Evolutionary conservation across 441 rosid genomes (phyloP).

Genomic region (Breynia disticha): DNA sequence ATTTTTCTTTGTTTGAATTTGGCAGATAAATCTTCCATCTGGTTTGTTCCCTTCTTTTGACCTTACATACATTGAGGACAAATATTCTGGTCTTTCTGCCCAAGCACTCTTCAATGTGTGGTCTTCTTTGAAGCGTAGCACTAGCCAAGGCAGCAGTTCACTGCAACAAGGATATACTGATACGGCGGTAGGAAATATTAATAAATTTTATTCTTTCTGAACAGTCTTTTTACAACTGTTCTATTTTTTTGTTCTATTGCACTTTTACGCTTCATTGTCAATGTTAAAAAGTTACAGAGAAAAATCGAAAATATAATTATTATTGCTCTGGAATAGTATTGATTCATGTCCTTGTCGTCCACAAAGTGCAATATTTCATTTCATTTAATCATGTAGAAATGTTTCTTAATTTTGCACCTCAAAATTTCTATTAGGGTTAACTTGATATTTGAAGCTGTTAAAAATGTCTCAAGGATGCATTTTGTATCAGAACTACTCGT

Average conservation of each 20-base stretch:
- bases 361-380: not conserved
- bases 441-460: no score
- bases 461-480: no score
- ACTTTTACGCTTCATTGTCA: not conserved
- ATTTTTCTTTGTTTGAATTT: constrained; percentile 18
- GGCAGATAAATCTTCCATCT: constrained; percentile 80
- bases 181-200: constrained; percentile 35
- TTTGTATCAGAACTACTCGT: no score
- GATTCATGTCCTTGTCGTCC: not conserved
- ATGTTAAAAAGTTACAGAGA: no score
- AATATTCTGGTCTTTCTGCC: constrained; percentile 70
- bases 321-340: no score
- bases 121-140: constrained; percentile 45
- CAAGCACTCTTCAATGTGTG: constrained; percentile 51
- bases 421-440: not conserved
- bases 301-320: no score
- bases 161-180: constrained; percentile 22
- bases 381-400: no score
- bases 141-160: constrained; percentile 17
- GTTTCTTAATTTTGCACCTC: not conserved
- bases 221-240: not conserved
- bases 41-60: constrained; percentile 71
- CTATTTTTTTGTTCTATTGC: not conserved
- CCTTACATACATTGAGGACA: constrained; percentile 68
- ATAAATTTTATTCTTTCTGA: not conserved